Base-by-base conservation (phyloP, 495 filamentous ascomycete species). In the Neurospora sp. region DNA sequence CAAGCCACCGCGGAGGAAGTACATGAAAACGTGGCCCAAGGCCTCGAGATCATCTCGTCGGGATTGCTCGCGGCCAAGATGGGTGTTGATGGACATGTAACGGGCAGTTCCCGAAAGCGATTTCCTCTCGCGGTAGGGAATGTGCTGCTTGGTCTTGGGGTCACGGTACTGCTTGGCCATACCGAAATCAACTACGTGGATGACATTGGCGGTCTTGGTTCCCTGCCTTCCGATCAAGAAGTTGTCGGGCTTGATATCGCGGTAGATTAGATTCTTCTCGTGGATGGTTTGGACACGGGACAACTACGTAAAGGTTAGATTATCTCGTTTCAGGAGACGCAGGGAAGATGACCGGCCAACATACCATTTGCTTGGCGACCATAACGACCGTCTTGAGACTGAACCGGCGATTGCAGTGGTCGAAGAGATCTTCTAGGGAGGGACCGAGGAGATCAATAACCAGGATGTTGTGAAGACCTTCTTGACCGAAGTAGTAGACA, bases 21-120 rank as follows among this genome's bases (percentile, higher is more conserved):
- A 99, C 92, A 99, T 95, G 85, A 99, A 99, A 37, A 99, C 96
- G 79, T 99, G 96, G 20, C 96, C 96, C 22, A 99, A 82, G 0
- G 96, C 96, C 81, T 99, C 96, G 70, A 99, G 83, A 82, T 99
- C 96, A 80, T 99, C 96, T 85, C 96, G 86, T 81, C 96, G 90
- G 69, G 96, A 98, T 82, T 99, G 96, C 78, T 99, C 96, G 44
- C 96, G 88, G 39, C 96, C 96, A 77, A 99, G 80, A 87, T 99
- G 96, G 73, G 96, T 99, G 82, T 99, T 99, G 87, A 99, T 99
- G 84, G 92, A 96, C 96, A 99, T 99, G 82, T 99, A 99, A 78
- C 96, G 89, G 73, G 96, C 96, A 71, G 96, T 99, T 70, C 96
- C 96, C 9, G 96, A 98, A 75, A 99, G 83, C 39, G 95, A 98